Conservation (phyloP, 75 land plant species). For the Picea sitchensis region DNA sequence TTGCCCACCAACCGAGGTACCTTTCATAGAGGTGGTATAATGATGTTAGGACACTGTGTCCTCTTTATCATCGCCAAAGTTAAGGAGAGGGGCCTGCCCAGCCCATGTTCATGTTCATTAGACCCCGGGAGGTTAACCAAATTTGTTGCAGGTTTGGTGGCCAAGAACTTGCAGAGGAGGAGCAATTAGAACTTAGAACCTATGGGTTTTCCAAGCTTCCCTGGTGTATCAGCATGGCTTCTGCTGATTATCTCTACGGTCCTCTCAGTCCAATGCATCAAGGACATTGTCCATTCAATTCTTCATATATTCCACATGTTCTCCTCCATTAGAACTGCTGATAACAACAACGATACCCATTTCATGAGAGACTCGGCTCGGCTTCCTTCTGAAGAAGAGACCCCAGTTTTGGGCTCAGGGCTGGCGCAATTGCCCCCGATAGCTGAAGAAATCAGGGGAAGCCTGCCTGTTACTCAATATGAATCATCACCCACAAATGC, state of each 20-base stretch:
- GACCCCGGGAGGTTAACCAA: too few relatives aligned
- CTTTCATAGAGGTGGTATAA: too few relatives aligned
- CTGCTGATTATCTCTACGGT: slow-evolving; percentile 16
- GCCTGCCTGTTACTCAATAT: slow-evolving; percentile 11
- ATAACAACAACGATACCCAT: neutral
- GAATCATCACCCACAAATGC: neutral
- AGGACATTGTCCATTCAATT: slow-evolving; percentile 8
- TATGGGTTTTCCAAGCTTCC: slow-evolving; percentile 30
- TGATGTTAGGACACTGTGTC: too few relatives aligned
- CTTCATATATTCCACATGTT: slow-evolving; percentile 3
- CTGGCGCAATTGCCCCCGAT: slow-evolving; percentile 7
- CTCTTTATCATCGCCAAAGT: too few relatives aligned
- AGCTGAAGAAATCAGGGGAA: slow-evolving; percentile 21
- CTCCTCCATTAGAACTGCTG: too few relatives aligned
- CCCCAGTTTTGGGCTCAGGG: slow-evolving; percentile 2
- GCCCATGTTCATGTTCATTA: too few relatives aligned
- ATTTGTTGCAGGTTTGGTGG: too few relatives aligned
- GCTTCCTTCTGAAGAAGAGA: neutral
- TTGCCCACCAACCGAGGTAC: too few relatives aligned
- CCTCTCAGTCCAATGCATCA: slow-evolving; percentile 20
- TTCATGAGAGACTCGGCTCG: neutral
- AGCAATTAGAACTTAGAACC: too few relatives aligned
- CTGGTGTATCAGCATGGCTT: slow-evolving; percentile 20
- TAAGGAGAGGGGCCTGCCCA: too few relatives aligned
- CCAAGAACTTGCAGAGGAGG: too few relatives aligned